Evolutionary conservation across 2,329 filamentous ascomycete genomes (phyloP).

Genomic region (Tolypocladium tropicale): DNA sequence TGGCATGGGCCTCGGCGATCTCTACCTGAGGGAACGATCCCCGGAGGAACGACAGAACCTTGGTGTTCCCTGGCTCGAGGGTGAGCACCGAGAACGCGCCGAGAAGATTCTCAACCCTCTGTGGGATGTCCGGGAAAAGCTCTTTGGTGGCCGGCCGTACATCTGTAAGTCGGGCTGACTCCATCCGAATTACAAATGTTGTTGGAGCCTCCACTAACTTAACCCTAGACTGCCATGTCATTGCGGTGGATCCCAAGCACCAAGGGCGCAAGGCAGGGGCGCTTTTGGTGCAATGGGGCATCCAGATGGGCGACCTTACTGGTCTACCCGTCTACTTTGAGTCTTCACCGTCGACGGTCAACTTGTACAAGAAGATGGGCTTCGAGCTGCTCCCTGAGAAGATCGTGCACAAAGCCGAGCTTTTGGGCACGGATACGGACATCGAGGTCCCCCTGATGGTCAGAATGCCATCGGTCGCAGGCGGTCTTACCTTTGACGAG

Average conservation of each 20-base stretch:
- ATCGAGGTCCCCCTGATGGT: slow-evolving; percentile 31
- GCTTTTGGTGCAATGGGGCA: slow-evolving; percentile 29
- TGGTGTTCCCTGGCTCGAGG: slow-evolving; percentile 34
- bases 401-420: slow-evolving; percentile 25
- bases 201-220: neutral
- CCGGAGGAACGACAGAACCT: slow-evolving; percentile 31
- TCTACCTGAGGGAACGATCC: slow-evolving; percentile 25
- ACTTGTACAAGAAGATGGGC: slow-evolving; percentile 35
- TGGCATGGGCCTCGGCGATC: slow-evolving; percentile 36
- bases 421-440: slow-evolving; percentile 22
- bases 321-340: slow-evolving; percentile 36
- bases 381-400: slow-evolving; percentile 29
- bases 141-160: slow-evolving; percentile 27
- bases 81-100: slow-evolving; percentile 30
- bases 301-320: slow-evolving; percentile 22
- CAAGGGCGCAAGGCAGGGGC: slow-evolving; percentile 32
- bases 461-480: slow-evolving; percentile 24
- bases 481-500: slow-evolving; percentile 22
- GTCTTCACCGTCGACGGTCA: slow-evolving; percentile 28
- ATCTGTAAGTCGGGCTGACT: slow-evolving; percentile 24
- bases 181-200: neutral
- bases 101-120: slow-evolving; percentile 30
- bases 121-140: slow-evolving; percentile 28
- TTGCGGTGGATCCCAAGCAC: slow-evolving; percentile 31
- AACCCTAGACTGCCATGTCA: slow-evolving; percentile 26